Percentiles rank a stretch among this genome's conserved stretches.
Evolutionary conservation across 2,329 filamentous ascomycete species (phyloP).

Genomic region (Aspergillus nomiae): DNA sequence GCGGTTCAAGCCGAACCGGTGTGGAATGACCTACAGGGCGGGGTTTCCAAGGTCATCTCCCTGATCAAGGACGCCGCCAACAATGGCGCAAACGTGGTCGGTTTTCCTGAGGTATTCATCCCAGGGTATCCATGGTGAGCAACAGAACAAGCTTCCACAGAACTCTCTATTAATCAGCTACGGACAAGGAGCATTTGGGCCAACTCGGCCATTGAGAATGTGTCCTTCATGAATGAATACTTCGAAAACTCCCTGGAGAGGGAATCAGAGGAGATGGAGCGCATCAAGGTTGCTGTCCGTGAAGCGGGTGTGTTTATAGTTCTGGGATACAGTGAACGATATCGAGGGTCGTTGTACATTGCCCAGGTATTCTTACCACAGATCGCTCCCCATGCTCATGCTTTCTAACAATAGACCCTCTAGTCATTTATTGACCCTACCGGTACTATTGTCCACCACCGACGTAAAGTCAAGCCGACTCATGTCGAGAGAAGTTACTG

Average conservation of each 20-base stretch:
- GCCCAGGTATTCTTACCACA: conserved; percentile 31
- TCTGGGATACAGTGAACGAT: conserved; percentile 46
- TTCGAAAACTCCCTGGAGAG: neutral
- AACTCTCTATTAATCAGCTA: neutral
- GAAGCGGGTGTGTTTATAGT: conserved; percentile 41
- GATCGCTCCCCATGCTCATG: neutral
- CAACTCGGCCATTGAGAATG: neutral
- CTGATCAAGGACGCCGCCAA: conserved; percentile 57
- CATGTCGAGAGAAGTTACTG: conserved; percentile 53
- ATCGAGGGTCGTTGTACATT: conserved; percentile 45
- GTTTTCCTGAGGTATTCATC: conserved; percentile 54
- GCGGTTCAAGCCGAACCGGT: conserved; percentile 56
- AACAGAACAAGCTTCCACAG: no score
- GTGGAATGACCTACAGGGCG: conserved; percentile 35
- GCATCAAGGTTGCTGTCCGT: conserved; percentile 36
- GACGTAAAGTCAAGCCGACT: conserved; percentile 55
- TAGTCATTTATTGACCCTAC: conserved; percentile 43
- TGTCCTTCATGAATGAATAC: conserved; percentile 9
- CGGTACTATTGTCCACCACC: conserved; percentile 41
- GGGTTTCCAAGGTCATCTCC: conserved; percentile 55
- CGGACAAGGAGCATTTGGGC: conserved; percentile 8
- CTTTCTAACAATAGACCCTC: neutral
- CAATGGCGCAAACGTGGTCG: conserved; percentile 55
- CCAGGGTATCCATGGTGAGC: conserved; percentile 42
- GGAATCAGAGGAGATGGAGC: conserved; percentile 35